Conservation (phyloP, 768 basidiomycete genomes). For the Lentinula boryana region DNA sequence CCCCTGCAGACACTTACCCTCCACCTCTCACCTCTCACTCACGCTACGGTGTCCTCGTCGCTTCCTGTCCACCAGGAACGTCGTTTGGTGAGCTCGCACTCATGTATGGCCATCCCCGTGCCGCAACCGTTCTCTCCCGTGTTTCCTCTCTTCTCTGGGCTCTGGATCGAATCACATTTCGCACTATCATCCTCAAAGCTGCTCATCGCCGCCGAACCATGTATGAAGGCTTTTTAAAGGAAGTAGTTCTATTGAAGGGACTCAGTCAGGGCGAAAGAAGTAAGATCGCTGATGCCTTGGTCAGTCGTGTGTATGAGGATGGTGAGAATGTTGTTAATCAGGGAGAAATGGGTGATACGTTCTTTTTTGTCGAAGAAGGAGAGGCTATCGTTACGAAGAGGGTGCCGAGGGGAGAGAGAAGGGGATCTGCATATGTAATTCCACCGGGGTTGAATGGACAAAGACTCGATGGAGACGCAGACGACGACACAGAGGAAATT, state of each 20-base stretch:
- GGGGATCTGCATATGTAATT: background rate
- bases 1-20: conserved; percentile 48
- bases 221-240: conserved; percentile 95
- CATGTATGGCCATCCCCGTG: conserved; percentile 97
- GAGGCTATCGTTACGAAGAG: conserved; percentile 80
- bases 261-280: conserved; percentile 86
- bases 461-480: conserved; percentile 10
- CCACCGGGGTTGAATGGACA: background rate
- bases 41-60: conserved; percentile 75
- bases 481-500: conserved; percentile 56
- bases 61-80: conserved; percentile 75
- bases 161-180: conserved; percentile 95
- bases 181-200: conserved; percentile 93
- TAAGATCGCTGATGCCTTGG: conserved; percentile 95
- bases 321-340: conserved; percentile 86
- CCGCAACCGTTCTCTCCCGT: conserved; percentile 87
- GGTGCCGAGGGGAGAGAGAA: background rate
- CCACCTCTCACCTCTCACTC: conserved; percentile 57
- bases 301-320: conserved; percentile 73
- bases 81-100: conserved; percentile 96
- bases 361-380: conserved; percentile 97
- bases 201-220: conserved; percentile 87
- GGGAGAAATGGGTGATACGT: conserved; percentile 94
- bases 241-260: conserved; percentile 80
- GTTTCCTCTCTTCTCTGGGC: conserved; percentile 87